Evolutionary conservation across 208 protist genomes (phyloP).

Genomic region (Crithidia mellificae): DNA sequence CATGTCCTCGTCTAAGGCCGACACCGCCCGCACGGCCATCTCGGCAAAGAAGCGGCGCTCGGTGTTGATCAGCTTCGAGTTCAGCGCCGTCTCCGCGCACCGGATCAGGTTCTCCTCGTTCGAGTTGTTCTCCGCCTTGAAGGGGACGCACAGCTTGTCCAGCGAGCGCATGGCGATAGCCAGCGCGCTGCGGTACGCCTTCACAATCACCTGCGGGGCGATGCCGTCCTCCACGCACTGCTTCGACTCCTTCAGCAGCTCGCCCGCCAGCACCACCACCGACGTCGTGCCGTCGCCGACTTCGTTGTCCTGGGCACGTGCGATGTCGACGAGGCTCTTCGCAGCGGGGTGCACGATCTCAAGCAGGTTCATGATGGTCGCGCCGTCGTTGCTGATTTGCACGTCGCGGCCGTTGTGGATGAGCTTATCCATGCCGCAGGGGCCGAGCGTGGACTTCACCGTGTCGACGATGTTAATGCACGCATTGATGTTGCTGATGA

Average conservation of each 20-base stretch:
- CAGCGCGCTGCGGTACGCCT: conserved; percentile 91
- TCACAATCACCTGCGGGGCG: conserved; percentile 98
- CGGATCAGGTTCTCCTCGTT: conserved; percentile 88
- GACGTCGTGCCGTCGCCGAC: conserved; percentile 99
- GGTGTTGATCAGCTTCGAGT: conserved; percentile 99
- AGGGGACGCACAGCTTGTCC: conserved; percentile 93
- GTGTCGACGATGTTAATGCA: conserved; percentile 96
- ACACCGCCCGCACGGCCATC: conserved; percentile 99
- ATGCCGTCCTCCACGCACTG: conserved; percentile 99
- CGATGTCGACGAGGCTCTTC: conserved; percentile 99
- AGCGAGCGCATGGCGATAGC: conserved; percentile 81
- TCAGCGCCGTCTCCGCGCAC: conserved; percentile 98
- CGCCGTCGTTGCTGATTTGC: conserved; percentile 99
- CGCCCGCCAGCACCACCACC: conserved; percentile 99
- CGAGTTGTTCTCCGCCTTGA: conserved; percentile 61
- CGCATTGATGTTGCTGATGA: conserved; percentile 99
- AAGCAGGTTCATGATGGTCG: conserved; percentile 99
- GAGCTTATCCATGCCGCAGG: conserved; percentile 99
- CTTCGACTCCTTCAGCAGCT: conserved; percentile 98
- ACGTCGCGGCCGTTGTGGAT: conserved; percentile 94
- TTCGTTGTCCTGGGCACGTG: conserved; percentile 97
- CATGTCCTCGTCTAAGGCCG: conserved; percentile 94
- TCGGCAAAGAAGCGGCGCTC: conserved; percentile 98
- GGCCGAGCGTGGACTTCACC: conserved; percentile 96
- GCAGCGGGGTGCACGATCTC: conserved; percentile 99